Evolutionary conservation across 371 early-diverging fungal species (phyloP).

Genomic region (Mucor circinelloides): DNA sequence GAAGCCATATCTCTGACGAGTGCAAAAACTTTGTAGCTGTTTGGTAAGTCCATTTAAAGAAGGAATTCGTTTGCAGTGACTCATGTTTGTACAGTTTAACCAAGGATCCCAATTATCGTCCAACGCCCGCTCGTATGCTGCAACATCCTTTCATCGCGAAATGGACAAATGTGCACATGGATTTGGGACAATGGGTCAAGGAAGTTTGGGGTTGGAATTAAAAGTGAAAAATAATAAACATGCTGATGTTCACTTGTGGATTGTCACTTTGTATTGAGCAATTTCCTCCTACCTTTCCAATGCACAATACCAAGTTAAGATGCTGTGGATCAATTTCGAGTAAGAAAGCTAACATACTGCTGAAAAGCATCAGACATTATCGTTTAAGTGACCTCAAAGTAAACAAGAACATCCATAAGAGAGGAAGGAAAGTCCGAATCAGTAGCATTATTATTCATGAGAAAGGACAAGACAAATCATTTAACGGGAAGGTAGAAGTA

Average conservation of each 20-base stretch:
- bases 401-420: too few relatives aligned
- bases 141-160: constrained; percentile 64
- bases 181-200: constrained; percentile 53
- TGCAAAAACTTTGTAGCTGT: constrained; percentile 78
- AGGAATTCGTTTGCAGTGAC: background rate
- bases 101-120: constrained; percentile 77
- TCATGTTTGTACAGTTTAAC: constrained; percentile 57
- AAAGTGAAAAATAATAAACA: background rate
- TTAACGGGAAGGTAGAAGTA: too few relatives aligned
- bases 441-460: too few relatives aligned
- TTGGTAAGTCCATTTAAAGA: constrained; percentile 28
- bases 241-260: background rate
- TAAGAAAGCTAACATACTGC: too few relatives aligned
- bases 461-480: too few relatives aligned
- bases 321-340: too few relatives aligned
- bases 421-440: too few relatives aligned
- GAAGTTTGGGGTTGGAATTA: constrained; percentile 61
- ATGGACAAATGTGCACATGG: constrained; percentile 54
- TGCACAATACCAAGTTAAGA: too few relatives aligned
- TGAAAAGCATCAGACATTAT: too few relatives aligned
- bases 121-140: constrained; percentile 77
- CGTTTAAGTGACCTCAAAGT: too few relatives aligned
- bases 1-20: constrained; percentile 62
- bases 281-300: too few relatives aligned
- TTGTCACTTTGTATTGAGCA: background rate